Evolutionary conservation across 2,329 filamentous ascomycete genomes (phyloP), one percentile per base, ranked within the genome.

Genomic region (Trichoderma endophyticum): DNA sequence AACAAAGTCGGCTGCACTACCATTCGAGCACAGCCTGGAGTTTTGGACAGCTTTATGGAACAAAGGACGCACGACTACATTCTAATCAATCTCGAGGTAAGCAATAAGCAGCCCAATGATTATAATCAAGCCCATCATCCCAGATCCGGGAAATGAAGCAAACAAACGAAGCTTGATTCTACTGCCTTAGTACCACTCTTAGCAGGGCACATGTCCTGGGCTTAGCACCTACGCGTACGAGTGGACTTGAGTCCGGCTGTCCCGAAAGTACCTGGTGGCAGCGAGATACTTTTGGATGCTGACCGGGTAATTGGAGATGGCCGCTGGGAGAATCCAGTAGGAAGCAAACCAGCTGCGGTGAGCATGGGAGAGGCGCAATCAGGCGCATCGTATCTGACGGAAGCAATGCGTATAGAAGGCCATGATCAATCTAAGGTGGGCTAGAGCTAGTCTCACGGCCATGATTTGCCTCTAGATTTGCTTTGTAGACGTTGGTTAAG

Each of bases 221-320:
- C 63, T 51, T 39, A 56, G 51, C 21, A 68, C 65, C 54, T 69
- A 69, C 66, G 66, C 66, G 66, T 61, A 69, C 56, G 56, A 51
- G 28, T 34, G 39, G 67, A 54, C 66, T 51, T 36, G 28, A 61
- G 57, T 70, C 67, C 67, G 67, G 67, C 67, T 62, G 67, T 70
- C 67, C 67, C 67, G 67, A 62, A 70, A 24, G 67, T 70, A 70
- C 39, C 57, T n/a, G 9, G 18, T 11, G 28, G 28, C 26, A 14
- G 36, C 6, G 57, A 18, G 67, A 61, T 70, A 70, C 67, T 61
- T 67, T 57, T 24, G 57, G 11, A 9, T 59, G 67, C 67, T 70
- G 67, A 62, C 67, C 28, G 67, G 67, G 30, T 62, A 51, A 61
- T 54, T 62, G 39, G 21, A 43, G n/a, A 30, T 36, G 54, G 18